Evolutionary conservation across 768 basidiomycete genomes (phyloP).

Genomic region (Russula brevipes): DNA sequence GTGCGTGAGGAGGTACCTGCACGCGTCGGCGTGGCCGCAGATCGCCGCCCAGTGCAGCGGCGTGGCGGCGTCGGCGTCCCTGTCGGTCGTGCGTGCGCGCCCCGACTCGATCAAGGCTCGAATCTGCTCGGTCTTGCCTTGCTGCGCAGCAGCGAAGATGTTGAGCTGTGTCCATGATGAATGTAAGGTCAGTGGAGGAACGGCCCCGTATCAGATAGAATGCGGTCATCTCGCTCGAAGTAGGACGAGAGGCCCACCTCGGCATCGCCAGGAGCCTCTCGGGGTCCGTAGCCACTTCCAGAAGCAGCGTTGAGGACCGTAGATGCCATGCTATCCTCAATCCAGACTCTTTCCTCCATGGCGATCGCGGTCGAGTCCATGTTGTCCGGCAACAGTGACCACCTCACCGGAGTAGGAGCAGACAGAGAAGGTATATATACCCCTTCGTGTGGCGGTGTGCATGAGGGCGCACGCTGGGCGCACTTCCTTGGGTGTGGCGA

Average conservation of each 20-base stretch:
- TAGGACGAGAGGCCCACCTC: background rate
- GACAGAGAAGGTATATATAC: too few species aligned
- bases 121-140: conserved; percentile 67
- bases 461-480: too few species aligned
- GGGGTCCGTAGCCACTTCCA: background rate
- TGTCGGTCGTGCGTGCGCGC: conserved; percentile 61
- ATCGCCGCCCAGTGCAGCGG: conserved; percentile 97
- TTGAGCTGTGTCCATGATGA: conserved; percentile 38
- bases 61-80: conserved; percentile 87
- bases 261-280: background rate
- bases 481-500: too few species aligned
- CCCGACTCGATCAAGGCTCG: conserved; percentile 64
- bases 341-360: background rate
- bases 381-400: background rate
- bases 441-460: too few species aligned
- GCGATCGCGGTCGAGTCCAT: background rate
- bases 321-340: background rate
- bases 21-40: conserved; percentile 83
- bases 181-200: background rate
- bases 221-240: background rate
- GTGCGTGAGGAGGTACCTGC: conserved; percentile 64
- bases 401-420: background rate
- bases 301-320: background rate
- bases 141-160: conserved; percentile 80
- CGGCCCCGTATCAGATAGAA: background rate